Conservation (phyloP, 345 rosid species). For the Diplotaxis tenuifolia region DNA sequence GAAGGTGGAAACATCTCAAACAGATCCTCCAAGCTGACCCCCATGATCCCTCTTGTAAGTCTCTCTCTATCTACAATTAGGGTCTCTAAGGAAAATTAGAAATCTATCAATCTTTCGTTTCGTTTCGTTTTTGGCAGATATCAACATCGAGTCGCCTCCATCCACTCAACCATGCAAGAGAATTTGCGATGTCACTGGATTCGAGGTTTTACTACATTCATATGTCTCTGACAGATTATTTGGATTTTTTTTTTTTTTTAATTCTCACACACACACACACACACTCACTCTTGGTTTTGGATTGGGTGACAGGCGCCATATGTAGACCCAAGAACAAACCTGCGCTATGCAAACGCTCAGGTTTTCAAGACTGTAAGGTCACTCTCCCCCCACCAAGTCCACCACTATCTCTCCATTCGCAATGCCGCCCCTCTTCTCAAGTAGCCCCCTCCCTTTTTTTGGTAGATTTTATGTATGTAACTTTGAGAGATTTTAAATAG, state of each 20-base stretch:
- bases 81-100: no score
- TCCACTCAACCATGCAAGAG: slow-evolving; percentile 76
- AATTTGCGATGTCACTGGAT: slow-evolving; percentile 89
- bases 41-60: slow-evolving; percentile 64
- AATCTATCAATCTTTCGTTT: background rate
- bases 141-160: slow-evolving; percentile 86
- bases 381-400: slow-evolving; percentile 79
- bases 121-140: slow-evolving; percentile 49
- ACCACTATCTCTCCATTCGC: slow-evolving; percentile 77
- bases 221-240: no score
- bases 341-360: slow-evolving; percentile 72
- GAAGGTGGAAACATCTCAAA: slow-evolving; percentile 94
- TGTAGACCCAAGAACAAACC: slow-evolving; percentile 75
- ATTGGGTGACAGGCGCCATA: slow-evolving; percentile 69
- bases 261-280: no score
- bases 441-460: slow-evolving; percentile 40
- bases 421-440: slow-evolving; percentile 82
- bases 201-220: no score
- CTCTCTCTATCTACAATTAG: background rate
- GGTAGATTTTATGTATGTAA: no score
- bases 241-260: no score
- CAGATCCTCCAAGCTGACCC: slow-evolving; percentile 89
- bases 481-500: no score
- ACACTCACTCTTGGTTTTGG: background rate
- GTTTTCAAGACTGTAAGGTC: slow-evolving; percentile 80